These are phyloP conservation scores for Backusella sp. DNA, from an alignment of 192 early-diverging fungal species.

Conservation along the genomic window DNA sequence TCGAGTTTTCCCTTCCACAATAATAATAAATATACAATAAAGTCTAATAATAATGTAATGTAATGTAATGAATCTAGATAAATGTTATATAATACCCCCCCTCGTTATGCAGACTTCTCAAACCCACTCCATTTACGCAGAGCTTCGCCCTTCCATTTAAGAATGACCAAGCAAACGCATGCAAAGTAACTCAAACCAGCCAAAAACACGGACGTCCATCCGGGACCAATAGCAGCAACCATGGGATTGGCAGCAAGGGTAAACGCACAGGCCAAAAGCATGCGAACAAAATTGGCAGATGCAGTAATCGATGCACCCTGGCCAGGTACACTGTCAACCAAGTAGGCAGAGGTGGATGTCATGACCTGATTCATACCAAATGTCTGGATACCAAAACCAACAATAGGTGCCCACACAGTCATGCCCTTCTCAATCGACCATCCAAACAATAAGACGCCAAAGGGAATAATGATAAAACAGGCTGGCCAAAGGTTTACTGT, in stretches of 20 bases:
- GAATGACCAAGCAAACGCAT: slow-evolving; percentile 34
- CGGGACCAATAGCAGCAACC: slow-evolving; percentile 36
- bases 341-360: slow-evolving; percentile 36
- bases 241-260: slow-evolving; percentile 42
- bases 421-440: slow-evolving; percentile 39
- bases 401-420: slow-evolving; percentile 38
- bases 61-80: not conserved
- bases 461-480: slow-evolving; percentile 40
- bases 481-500: slow-evolving; percentile 39
- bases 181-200: slow-evolving; percentile 38
- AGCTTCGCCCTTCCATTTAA: slow-evolving; percentile 40
- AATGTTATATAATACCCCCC: not conserved
- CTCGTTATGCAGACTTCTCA: not conserved
- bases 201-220: slow-evolving; percentile 39
- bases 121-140: slow-evolving; percentile 29
- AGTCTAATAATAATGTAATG: not conserved
- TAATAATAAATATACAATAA: not conserved
- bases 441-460: slow-evolving; percentile 46
- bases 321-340: slow-evolving; percentile 46
- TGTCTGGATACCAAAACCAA: slow-evolving; percentile 44
- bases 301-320: slow-evolving; percentile 46
- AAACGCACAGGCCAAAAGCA: slow-evolving; percentile 42
- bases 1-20: no score
- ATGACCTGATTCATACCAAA: slow-evolving; percentile 46
- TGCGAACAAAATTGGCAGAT: slow-evolving; percentile 42